Conservation (phyloP, 2,329 filamentous ascomycete species). For the Microdochium trichocladiopsis region DNA sequence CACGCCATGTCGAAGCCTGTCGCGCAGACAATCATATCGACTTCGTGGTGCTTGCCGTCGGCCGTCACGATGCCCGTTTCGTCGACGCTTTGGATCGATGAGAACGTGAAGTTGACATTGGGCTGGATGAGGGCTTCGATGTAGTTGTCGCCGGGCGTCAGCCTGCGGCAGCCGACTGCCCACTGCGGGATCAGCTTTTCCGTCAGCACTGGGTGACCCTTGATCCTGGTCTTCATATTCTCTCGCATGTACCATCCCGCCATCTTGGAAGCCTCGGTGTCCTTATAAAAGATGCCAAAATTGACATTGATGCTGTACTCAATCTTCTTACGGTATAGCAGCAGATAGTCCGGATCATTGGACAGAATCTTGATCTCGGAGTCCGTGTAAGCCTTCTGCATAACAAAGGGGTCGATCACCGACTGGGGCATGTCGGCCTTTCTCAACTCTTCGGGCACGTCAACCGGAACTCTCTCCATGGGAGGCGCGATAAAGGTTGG, state of each 20-base stretch:
- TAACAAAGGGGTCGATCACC: not conserved
- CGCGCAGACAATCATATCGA: slow-evolving; percentile 26
- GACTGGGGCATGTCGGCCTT: not conserved
- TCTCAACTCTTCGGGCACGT: slow-evolving; percentile 2
- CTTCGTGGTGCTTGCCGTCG: slow-evolving; percentile 25
- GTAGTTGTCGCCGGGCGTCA: not conserved
- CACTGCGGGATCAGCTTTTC: not conserved
- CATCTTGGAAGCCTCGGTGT: slow-evolving; percentile 8
- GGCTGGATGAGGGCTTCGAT: slow-evolving; percentile 4
- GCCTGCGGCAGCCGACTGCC: not conserved
- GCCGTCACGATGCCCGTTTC: slow-evolving; percentile 27
- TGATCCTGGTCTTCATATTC: slow-evolving; percentile 4
- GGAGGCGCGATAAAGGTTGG: slow-evolving; percentile 5
- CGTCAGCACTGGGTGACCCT: slow-evolving; percentile 1
- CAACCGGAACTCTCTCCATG: slow-evolving; percentile 5
- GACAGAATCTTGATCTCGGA: not conserved
- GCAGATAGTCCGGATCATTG: slow-evolving; percentile 5
- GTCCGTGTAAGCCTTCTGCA: not conserved
- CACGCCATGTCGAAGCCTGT: slow-evolving; percentile 21
- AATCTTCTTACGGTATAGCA: slow-evolving; percentile 18
- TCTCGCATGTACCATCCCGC: slow-evolving; percentile 9
- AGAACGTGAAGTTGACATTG: slow-evolving; percentile 4
- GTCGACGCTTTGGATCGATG: slow-evolving; percentile 1
- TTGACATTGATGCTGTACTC: slow-evolving; percentile 14
- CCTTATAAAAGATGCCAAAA: slow-evolving; percentile 1